A percentile compares a stretch with the other conserved stretches of the same genome.
Conservation (phyloP, 331 rosid species). For the Acacia concinna region DNA sequence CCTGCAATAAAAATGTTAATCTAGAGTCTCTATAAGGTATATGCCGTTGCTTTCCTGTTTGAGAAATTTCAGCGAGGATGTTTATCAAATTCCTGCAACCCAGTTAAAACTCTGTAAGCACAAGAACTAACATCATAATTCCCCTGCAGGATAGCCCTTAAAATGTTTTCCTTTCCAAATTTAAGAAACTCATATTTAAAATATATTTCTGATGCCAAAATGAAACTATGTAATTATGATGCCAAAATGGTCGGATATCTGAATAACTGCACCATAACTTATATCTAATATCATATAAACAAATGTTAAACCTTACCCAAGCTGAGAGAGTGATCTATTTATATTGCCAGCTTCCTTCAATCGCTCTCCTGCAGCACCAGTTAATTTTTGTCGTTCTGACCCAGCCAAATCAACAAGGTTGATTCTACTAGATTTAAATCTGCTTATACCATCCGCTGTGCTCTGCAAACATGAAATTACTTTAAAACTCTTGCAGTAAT, state of each 20-base stretch:
- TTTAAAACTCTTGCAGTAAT: conserved; percentile 32
- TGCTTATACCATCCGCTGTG: conserved; percentile 72
- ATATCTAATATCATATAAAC: conserved; percentile 1
- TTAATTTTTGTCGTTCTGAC: conserved; percentile 86
- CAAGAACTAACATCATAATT: conserved; percentile 19
- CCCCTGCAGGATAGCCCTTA: neutral
- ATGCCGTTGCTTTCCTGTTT: conserved; percentile 93
- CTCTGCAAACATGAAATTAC: conserved; percentile 57
- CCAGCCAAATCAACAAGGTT: conserved; percentile 99
- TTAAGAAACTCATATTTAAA: neutral
- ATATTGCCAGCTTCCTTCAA: conserved; percentile 98
- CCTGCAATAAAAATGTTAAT: conserved; percentile 92
- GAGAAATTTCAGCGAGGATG: conserved; percentile 97
- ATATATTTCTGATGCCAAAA: neutral
- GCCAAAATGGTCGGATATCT: neutral
- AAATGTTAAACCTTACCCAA: conserved; percentile 69
- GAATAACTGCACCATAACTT: neutral
- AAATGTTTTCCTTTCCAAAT: neutral
- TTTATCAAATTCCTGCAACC: conserved; percentile 91
- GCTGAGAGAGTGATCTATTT: conserved; percentile 96
- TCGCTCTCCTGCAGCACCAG: conserved; percentile 98
- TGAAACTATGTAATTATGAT: neutral
- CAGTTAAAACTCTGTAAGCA: conserved; percentile 42
- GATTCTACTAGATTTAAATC: conserved; percentile 93
- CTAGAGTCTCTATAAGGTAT: conserved; percentile 97